Percentiles rank a stretch among this genome's conserved stretches.
These are phyloP conservation scores for Pseudocercospora eumusae DNA, from an alignment of 2,329 filamentous ascomycete genomes.

Conservation along the genomic window DNA sequence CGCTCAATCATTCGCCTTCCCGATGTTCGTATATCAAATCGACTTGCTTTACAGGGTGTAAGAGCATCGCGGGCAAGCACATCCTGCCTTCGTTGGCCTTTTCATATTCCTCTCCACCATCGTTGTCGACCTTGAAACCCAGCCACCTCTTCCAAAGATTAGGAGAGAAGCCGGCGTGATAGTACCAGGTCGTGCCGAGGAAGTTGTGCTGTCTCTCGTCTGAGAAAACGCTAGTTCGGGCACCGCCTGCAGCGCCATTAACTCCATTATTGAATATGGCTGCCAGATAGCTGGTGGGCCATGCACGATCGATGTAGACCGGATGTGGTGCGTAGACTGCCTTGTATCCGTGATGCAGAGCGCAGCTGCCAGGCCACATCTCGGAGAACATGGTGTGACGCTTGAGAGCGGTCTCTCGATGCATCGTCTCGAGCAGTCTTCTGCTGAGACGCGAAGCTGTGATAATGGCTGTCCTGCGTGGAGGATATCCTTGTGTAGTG, in stretches of 20 bases:
- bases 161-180: conserved; percentile 54
- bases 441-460: conserved; percentile 69
- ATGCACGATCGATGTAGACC: conserved; percentile 58
- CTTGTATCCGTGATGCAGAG: conserved; percentile 75
- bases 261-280: conserved; percentile 59
- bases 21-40: conserved; percentile 50
- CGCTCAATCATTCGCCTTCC: conserved; percentile 29
- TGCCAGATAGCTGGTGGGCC: conserved; percentile 57
- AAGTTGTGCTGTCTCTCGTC: conserved; percentile 58
- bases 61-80: conserved; percentile 51
- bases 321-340: conserved; percentile 67
- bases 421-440: conserved; percentile 69
- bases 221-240: conserved; percentile 51
- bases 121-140: conserved; percentile 55
- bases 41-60: conserved; percentile 55
- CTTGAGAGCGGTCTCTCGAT: conserved; percentile 68
- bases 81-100: conserved; percentile 49
- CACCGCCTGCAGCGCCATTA: conserved; percentile 53
- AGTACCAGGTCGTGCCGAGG: conserved; percentile 56
- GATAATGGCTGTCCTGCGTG: conserved; percentile 70
- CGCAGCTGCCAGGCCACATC: conserved; percentile 73
- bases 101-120: conserved; percentile 51
- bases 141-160: conserved; percentile 60
- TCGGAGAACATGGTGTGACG: conserved; percentile 75
- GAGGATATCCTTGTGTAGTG: conserved; percentile 53